Base-by-base conservation (phyloP, 2,329 filamentous ascomycete species). In the Aspergillus neoniger region DNA sequence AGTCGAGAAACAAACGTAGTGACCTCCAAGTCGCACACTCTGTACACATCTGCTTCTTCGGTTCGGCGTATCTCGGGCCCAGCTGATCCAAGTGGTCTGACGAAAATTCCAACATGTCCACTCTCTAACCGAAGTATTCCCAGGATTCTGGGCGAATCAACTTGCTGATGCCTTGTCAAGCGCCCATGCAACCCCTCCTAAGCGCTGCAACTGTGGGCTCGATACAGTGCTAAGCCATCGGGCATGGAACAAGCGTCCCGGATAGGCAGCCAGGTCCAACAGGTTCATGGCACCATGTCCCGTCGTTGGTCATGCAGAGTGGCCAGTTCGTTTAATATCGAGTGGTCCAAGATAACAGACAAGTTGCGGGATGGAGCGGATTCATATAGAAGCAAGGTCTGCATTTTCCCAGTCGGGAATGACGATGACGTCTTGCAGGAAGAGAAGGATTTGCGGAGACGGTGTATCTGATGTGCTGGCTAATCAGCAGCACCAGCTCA, bases 361-460 rank as follows among this genome's bases (percentile, higher is more conserved):
- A 6, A 41, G 36, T 15, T 23, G 19, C 23, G 21, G 14, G 51
- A 21, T 25, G 21, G 39, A 5, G 7, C 0, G 5, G 39, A 44
- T 32, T 30, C 17, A 32, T 32, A 44, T 43, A 41, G 8, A 15
- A 14, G 43, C 28, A 47, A 47, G 17, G 9, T 5, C 19, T 55
- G 53, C 53, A 55, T 55, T 47, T 55, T 47, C 53, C 53, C 23
- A 47, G 25, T 55, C 41, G 41, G 53, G 53, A 55, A 55, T 47
- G 53, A 25, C 53, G 28, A 14, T 44, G 19, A 55, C 53, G 53
- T 47, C 32, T 43, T 7, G 23, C 19, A 32, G 19, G 52, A 25
- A 17, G 23, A 36, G 30, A 38, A 55, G 52, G 25, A 43, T 55
- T 30, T 28, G 38, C 14, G 19, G 36, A n/a, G 17, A n/a, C 12